phyloP scores from a whole-genome alignment of 805 yeast species.

The Saccharomycopsis schoenii region DNA sequence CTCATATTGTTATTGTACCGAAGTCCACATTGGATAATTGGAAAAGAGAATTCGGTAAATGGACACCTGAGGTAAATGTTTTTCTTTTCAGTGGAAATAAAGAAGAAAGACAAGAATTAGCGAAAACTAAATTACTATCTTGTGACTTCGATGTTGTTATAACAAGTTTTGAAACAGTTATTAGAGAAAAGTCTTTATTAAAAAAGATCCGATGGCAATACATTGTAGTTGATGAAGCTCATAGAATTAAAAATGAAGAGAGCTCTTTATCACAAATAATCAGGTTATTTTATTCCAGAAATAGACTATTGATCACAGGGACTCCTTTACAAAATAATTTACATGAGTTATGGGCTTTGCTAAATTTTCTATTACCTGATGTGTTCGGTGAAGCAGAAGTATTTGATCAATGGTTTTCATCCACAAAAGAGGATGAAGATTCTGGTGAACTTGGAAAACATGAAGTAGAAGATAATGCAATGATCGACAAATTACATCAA shows the following conservation, averaged over 20 bases:
- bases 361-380: constrained; percentile 86
- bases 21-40: constrained; percentile 94
- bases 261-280: constrained; percentile 88
- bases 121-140: constrained; percentile 48
- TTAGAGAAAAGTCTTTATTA: constrained; percentile 73
- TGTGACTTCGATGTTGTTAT: constrained; percentile 85
- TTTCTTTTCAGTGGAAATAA: constrained; percentile 84
- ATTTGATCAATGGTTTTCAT: constrained; percentile 84
- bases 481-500: constrained; percentile 81
- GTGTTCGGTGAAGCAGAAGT: constrained; percentile 86
- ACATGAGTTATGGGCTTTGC: constrained; percentile 92
- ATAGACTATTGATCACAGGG: constrained; percentile 83
- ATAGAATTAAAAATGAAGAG: constrained; percentile 91
- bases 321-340: constrained; percentile 92
- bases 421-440: constrained; percentile 32
- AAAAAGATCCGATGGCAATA: constrained; percentile 89
- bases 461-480: constrained; percentile 59
- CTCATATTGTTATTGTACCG: constrained; percentile 86
- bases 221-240: constrained; percentile 92
- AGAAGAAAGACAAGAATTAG: constrained; percentile 57
- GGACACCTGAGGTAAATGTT: constrained; percentile 93
- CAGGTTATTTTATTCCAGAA: constrained; percentile 74
- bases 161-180: constrained; percentile 89
- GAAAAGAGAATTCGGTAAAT: constrained; percentile 86
- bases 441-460: constrained; percentile 49